These are phyloP conservation scores for Fusarium sp. DNA, from an alignment of 2,329 filamentous ascomycete genomes.

Conservation along the genomic window DNA sequence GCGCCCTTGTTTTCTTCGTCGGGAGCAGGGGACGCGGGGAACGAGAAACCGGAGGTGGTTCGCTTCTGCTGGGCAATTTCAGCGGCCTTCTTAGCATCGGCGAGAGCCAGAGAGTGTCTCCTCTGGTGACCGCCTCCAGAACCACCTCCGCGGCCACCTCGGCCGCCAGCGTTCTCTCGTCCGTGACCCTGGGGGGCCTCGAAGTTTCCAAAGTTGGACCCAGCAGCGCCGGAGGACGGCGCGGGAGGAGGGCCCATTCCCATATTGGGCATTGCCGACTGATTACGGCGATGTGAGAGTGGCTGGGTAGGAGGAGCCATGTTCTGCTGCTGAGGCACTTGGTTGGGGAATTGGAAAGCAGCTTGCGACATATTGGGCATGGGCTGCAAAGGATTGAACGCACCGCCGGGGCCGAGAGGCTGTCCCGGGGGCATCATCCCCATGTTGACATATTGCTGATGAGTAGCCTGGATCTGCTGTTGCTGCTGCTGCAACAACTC, in stretches of 20 bases:
- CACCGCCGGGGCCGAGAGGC: constrained; percentile 73
- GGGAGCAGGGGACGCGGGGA: constrained; percentile 76
- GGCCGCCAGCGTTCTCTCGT: constrained; percentile 58
- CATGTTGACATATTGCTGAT: constrained; percentile 98
- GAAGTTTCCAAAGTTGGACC: constrained; percentile 82
- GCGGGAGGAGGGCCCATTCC: constrained; percentile 89
- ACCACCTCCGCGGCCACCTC: constrained; percentile 77
- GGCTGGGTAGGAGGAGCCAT: constrained; percentile 84
- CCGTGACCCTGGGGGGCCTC: constrained; percentile 64
- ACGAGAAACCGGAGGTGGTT: constrained; percentile 94
- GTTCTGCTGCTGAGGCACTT: constrained; percentile 79
- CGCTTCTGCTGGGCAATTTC: constrained; percentile 97
- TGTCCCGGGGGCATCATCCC: constrained; percentile 92
- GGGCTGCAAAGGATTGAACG: constrained; percentile 83
- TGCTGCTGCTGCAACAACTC: constrained; percentile 97
- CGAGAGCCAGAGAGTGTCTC: constrained; percentile 92
- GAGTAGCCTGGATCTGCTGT: constrained; percentile 94
- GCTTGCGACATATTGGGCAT: constrained; percentile 84
- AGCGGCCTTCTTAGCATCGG: constrained; percentile 97
- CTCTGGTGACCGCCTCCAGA: constrained; percentile 86
- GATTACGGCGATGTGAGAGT: constrained; percentile 93
- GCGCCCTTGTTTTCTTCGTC: constrained; percentile 59
- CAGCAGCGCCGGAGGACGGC: constrained; percentile 90
- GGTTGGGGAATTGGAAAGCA: constrained; percentile 89
- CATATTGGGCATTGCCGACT: constrained; percentile 95